These are phyloP conservation scores for Xylogone sp. DNA, from an alignment of 2,329 filamentous ascomycete genomes.

Conservation along the genomic window DNA sequence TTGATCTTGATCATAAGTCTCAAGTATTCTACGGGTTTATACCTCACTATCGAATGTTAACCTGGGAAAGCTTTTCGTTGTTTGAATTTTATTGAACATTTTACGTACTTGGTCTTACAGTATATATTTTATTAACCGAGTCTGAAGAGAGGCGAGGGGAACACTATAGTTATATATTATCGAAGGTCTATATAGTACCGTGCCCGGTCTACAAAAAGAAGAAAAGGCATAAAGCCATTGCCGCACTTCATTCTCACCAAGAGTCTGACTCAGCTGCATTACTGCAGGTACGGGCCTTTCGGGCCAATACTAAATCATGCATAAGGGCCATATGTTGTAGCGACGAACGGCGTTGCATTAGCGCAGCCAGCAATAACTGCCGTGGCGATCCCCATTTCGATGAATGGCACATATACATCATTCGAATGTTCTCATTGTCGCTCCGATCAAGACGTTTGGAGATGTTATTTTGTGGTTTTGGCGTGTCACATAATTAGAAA, in stretches of 20 bases:
- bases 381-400: too few species aligned
- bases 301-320: too few species aligned
- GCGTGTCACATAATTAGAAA: too few species aligned
- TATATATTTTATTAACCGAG: background rate
- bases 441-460: too few species aligned
- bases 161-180: background rate
- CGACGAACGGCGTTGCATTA: too few species aligned
- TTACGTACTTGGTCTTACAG: conserved; percentile 5
- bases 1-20: conserved; percentile 9
- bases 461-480: too few species aligned
- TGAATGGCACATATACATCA: too few species aligned
- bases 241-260: background rate
- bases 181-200: background rate
- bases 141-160: background rate
- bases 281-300: too few species aligned
- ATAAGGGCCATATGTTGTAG: too few species aligned
- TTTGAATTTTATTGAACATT: conserved; percentile 6
- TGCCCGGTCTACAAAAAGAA: background rate
- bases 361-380: too few species aligned
- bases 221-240: background rate
- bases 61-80: conserved; percentile 4
- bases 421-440: too few species aligned
- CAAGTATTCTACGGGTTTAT: conserved; percentile 6
- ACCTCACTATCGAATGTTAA: conserved; percentile 8
- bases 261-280: background rate